phyloP scores from a whole-genome alignment of 495 filamentous ascomycete genomes.

The Penicillium coprophilum region DNA sequence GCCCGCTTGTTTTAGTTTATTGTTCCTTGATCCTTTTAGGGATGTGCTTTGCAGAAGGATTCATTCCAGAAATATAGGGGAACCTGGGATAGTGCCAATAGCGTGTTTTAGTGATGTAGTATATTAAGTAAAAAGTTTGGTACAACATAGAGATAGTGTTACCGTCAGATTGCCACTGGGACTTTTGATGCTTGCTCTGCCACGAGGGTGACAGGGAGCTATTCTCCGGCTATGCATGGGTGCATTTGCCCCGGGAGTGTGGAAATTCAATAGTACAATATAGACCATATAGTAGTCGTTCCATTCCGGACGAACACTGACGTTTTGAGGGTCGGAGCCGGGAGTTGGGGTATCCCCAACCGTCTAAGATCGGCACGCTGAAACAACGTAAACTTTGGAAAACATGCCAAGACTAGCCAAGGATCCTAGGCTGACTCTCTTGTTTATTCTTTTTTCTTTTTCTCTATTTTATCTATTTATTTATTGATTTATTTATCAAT shows the following conservation, averaged over 20 bases:
- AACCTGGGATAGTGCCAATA: background rate
- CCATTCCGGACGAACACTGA: conserved; percentile 8
- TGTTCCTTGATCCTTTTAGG: background rate
- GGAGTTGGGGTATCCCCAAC: conserved; percentile 2
- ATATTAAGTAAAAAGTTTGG: background rate
- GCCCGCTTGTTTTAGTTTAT: background rate
- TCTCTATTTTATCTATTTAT: background rate
- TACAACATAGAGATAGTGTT: background rate
- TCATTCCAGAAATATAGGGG: conserved; percentile 3
- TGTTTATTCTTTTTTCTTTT: background rate
- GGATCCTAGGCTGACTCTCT: conserved; percentile 6
- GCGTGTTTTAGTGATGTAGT: conserved; percentile 8
- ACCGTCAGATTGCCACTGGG: background rate
- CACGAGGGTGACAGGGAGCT: conserved; percentile 3
- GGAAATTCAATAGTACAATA: background rate
- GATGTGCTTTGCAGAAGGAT: conserved; percentile 4
- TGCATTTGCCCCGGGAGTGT: too few species aligned
- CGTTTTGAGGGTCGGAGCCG: conserved; percentile 4
- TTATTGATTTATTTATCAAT: too few species aligned
- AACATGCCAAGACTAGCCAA: conserved; percentile 5
- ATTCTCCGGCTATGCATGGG: conserved; percentile 5
- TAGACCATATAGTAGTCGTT: background rate
- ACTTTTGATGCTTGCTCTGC: conserved; percentile 4
- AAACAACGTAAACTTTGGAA: conserved; percentile 3
- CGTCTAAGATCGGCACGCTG: conserved; percentile 8